These are phyloP conservation scores for Xanthoconium separans DNA, from an alignment of 1,284 basidiomycete genomes.

Conservation along the genomic window DNA sequence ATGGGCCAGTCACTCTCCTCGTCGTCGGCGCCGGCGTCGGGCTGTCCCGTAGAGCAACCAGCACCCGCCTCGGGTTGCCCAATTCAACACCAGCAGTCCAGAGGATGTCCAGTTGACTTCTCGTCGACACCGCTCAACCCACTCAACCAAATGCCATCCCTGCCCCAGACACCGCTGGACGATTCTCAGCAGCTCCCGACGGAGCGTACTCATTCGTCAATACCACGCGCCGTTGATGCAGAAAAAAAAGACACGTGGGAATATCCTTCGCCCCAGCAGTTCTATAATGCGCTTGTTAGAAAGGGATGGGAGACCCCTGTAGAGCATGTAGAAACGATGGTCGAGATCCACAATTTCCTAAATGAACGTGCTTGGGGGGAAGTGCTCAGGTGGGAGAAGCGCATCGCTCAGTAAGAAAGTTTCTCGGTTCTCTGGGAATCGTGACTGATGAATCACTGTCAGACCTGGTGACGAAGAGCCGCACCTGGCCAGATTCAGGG, in stretches of 20 bases:
- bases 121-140: constrained; percentile 59
- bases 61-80: constrained; percentile 19
- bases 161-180: constrained; percentile 68
- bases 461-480: constrained; percentile 47
- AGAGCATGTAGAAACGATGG: constrained; percentile 96
- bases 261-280: constrained; percentile 98
- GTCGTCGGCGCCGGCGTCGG: constrained; percentile 4
- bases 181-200: constrained; percentile 70
- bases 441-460: constrained; percentile 17
- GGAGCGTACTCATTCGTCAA: constrained; percentile 77
- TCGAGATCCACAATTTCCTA: constrained; percentile 97
- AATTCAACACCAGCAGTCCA: constrained; percentile 16
- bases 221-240: constrained; percentile 66
- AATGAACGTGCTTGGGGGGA: constrained; percentile 98
- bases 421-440: not conserved
- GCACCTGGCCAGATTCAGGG: constrained; percentile 84
- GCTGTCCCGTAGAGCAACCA: constrained; percentile 9
- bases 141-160: constrained; percentile 86
- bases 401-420: constrained; percentile 52
- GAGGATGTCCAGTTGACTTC: constrained; percentile 49
- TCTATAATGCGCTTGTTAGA: constrained; percentile 94
- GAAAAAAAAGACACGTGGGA: constrained; percentile 63
- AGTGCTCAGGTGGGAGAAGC: constrained; percentile 91
- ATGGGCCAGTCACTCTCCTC: constrained; percentile 31
- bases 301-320: constrained; percentile 99